Evolutionary conservation across 345 rosid species (phyloP).

Genomic region (Triadica sebifera): DNA sequence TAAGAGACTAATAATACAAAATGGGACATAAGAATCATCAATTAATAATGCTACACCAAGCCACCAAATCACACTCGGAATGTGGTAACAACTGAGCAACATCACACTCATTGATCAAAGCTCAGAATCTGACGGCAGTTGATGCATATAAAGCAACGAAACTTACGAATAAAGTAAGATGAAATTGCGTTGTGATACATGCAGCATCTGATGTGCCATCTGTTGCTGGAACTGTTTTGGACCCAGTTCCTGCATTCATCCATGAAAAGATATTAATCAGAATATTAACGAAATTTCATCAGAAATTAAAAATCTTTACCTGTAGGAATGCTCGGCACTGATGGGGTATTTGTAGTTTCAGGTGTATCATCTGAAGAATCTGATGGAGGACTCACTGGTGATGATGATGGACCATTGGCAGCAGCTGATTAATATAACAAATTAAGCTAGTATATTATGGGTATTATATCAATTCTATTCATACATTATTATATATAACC

Average conservation of each 20-base stretch:
- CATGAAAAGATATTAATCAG: not conserved
- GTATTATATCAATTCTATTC: too few species aligned
- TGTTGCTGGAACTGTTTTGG: constrained; percentile 35
- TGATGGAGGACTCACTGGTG: constrained; percentile 34
- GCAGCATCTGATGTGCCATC: constrained; percentile 23
- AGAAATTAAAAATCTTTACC: constrained; percentile 15
- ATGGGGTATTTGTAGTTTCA: too few species aligned
- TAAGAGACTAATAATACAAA: too few species aligned
- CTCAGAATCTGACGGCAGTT: constrained; percentile 8
- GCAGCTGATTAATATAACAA: not conserved
- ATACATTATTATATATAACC: not conserved
- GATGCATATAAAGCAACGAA: not conserved
- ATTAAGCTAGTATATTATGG: not conserved
- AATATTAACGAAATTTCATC: not conserved
- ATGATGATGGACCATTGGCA: constrained; percentile 11
- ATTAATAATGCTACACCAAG: too few species aligned
- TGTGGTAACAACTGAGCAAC: constrained; percentile 25
- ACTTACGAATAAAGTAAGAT: constrained; percentile 6
- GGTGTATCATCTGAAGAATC: constrained; percentile 24
- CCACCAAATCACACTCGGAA: too few species aligned
- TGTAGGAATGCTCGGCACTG: constrained; percentile 10
- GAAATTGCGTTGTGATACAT: constrained; percentile 9
- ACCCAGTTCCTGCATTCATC: constrained; percentile 34
- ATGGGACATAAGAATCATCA: too few species aligned
- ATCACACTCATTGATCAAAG: not conserved